Base-by-base conservation (phyloP, 768 basidiomycete species). In the Rhizopogon vinicolor region DNA sequence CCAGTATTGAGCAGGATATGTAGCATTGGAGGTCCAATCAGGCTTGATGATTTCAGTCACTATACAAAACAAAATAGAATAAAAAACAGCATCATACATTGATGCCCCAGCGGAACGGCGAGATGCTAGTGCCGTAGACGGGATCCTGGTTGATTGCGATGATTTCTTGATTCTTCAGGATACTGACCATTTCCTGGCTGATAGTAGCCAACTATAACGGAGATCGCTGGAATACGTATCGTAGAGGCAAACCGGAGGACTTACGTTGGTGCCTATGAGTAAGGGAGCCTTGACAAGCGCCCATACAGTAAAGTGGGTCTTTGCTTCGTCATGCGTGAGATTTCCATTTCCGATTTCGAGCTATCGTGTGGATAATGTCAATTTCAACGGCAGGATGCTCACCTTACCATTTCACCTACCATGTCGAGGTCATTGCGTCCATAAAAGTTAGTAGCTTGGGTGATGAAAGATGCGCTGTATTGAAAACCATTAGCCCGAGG, bases 261-360 rank as follows among this genome's bases (percentile, higher is more conserved):
- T 49, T 56, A 81, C 82, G 46, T 79, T 73, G 4, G 84, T 84
- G 52, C 84, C 83, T 58, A 86, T 84, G 45, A 87, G 71, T 6
- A 87, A 68, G 1, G 85, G 85, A 0, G 81, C 81, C 61, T 85
- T 87, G 77, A 86, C 77, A 28, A 87, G 68, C 12, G 83, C 83
- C 86, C 86, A 87, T 1, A 80, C 82, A 0, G 86, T 87, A 65
- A 86, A 87, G 62, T 87, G 86, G 3, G 82, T 75, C 63, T 86
- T 86, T 19, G 80, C 72, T 68, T 87, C 86, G 8, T 87, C 83
- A 58, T 74, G 78, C 1, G 79, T 83, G 52, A 87, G 69, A 25
- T 79, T 67, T 8, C 83, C 84, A 56, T 87, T 86, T 18, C 86
- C 86, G 33, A 84, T 71, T 75, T 83, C 80, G 48, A 83, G 77